A percentile compares a stretch with the other conserved stretches of the same genome.
Conservation (phyloP, 345 rosid species). For the Citrus glauca region DNA sequence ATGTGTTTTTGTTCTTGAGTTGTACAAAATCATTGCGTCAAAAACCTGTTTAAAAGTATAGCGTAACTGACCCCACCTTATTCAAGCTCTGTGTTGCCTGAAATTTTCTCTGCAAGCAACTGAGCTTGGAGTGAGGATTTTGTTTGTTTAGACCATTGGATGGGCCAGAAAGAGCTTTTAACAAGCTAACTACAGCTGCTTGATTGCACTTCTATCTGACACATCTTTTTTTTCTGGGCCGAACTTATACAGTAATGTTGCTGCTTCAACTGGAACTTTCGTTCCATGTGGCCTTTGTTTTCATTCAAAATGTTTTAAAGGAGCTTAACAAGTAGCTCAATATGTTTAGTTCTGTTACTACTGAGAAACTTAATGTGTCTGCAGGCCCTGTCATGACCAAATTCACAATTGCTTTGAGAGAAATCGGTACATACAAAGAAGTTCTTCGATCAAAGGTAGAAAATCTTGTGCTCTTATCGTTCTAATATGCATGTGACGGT, state of each 20-base stretch:
- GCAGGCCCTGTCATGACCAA: conserved; percentile 73
- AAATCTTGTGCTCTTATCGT: not conserved
- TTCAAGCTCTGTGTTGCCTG: not conserved
- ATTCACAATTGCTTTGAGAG: conserved; percentile 65
- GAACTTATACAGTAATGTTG: not conserved
- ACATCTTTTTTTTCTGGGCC: not conserved
- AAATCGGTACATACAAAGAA: conserved; percentile 74
- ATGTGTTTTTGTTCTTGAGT: not conserved
- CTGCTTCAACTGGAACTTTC: not conserved
- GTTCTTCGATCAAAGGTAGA: conserved; percentile 75
- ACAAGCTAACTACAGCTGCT: not conserved
- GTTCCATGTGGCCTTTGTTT: not conserved
- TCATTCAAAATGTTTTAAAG: not conserved
- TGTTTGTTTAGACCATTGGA: not conserved
- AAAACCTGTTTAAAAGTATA: not conserved
- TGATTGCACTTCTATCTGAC: not conserved
- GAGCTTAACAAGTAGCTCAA: conserved; percentile 8
- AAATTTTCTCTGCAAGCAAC: not conserved
- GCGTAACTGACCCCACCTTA: not conserved
- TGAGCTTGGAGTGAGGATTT: not conserved
- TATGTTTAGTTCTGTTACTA: conserved; percentile 5
- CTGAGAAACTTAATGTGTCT: conserved; percentile 1
- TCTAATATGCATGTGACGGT: not conserved
- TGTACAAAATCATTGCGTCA: not conserved
- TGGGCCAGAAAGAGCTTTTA: conserved; percentile 1